phyloP scores from a whole-genome alignment of 768 basidiomycete species.

The Russula foetens region DNA sequence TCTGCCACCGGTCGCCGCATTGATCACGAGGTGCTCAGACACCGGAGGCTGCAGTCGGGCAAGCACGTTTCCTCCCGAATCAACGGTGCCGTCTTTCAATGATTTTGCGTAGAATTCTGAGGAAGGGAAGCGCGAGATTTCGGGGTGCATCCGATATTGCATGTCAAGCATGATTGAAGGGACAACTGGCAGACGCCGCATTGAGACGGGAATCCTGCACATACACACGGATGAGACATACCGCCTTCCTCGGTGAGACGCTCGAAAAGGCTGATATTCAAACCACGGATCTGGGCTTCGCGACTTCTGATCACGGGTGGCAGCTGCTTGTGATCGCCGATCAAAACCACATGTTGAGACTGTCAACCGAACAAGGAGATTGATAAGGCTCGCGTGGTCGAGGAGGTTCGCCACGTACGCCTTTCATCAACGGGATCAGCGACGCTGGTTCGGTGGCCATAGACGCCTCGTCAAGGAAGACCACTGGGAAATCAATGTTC shows the following conservation, averaged over 20 bases:
- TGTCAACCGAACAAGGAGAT: slow-evolving; percentile 26
- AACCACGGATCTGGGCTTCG: slow-evolving; percentile 63
- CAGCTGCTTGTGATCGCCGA: slow-evolving; percentile 96
- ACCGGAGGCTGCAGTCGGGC: slow-evolving; percentile 52
- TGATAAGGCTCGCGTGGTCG: slow-evolving; percentile 14
- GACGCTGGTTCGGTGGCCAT: slow-evolving; percentile 96
- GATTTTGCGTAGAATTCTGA: slow-evolving; percentile 69
- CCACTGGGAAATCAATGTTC: slow-evolving; percentile 82
- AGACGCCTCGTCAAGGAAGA: slow-evolving; percentile 91
- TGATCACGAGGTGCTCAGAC: slow-evolving; percentile 41
- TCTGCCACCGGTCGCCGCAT: slow-evolving; percentile 32
- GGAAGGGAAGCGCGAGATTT: slow-evolving; percentile 81
- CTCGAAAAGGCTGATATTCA: slow-evolving; percentile 83
- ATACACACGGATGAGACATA: slow-evolving; percentile 31
- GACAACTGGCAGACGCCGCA: slow-evolving; percentile 40
- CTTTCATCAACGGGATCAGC: slow-evolving; percentile 89
- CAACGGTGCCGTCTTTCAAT: slow-evolving; percentile 70
- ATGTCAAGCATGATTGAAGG: slow-evolving; percentile 87
- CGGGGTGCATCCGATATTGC: slow-evolving; percentile 96
- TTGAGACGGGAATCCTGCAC: not conserved
- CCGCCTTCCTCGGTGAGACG: slow-evolving; percentile 76
- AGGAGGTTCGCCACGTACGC: slow-evolving; percentile 47
- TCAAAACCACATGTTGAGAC: slow-evolving; percentile 78
- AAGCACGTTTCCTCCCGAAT: slow-evolving; percentile 36
- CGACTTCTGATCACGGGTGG: slow-evolving; percentile 79